Base-by-base conservation (phyloP, 1,284 basidiomycete genomes). In the Bjerkandera adusta region DNA sequence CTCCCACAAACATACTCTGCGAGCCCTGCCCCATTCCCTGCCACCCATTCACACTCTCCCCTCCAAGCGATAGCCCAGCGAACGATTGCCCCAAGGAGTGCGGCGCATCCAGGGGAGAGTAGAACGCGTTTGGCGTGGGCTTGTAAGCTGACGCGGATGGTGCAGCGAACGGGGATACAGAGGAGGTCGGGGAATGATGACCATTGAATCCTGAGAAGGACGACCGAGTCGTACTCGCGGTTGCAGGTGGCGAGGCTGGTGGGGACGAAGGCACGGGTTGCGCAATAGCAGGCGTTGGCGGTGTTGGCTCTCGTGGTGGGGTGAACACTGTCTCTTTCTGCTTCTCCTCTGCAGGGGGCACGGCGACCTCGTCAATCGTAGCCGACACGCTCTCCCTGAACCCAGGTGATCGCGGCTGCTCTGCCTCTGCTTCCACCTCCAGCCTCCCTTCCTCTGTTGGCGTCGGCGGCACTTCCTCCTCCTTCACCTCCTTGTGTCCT, bases 51-150 rank as follows among this genome's bases (percentile, higher is more conserved):
- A 73, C 59, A 1, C 71, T 69, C 60, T 87, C 85, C 4, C 75
- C 79, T 20, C 83, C 82, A 16, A 86, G 63, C 0, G 81, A 75
- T 7, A 88, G 72, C 36, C 77, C 78, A 4, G 81, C 69, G 48
- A 83, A 74, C 2, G 81, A 74, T 15, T 68, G 70, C 12, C 75
- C 71, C 35, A 77, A 18, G 11, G 48, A 8, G 47, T 62, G 55
- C 13, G 70, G 66, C 33, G 63, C 69, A 18, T 81, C 81, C 27
- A 86, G 65, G 21, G 87, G 85, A 3, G 72, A 72, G 18, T 77
- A 72, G 27, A 76, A 64, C 4, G 40, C 22, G 11, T 21, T 34
- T 25, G 16, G 13, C 7, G 35, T n/a, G 36, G 2, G 63, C 62
- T 47, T 67, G 56, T 18, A 57, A n/a, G n/a, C n/a, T n/a, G n/a